Evolutionary conservation across 2,329 filamentous ascomycete genomes (phyloP).

Genomic region (Xylaria digitata): DNA sequence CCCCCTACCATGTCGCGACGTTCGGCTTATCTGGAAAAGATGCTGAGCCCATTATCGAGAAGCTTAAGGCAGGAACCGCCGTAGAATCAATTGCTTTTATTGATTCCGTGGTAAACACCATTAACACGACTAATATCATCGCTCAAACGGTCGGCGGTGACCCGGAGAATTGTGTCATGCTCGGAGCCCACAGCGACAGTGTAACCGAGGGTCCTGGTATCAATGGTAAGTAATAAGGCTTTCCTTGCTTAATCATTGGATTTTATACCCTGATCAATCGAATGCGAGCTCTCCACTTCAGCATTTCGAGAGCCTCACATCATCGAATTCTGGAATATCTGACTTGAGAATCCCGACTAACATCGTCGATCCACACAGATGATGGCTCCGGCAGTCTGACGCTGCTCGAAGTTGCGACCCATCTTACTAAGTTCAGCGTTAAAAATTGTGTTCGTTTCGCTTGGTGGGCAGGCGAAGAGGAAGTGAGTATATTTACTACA

Average conservation of each 20-base stretch:
- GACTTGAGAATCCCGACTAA: conserved; percentile 1
- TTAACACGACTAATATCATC: conserved; percentile 69
- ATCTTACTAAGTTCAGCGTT: conserved; percentile 67
- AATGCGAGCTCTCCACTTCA: no score
- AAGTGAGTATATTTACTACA: conserved; percentile 52
- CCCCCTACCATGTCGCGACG: conserved; percentile 71
- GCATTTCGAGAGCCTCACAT: neutral
- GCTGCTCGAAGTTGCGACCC: conserved; percentile 71
- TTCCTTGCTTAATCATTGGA: neutral
- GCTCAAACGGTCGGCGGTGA: conserved; percentile 70
- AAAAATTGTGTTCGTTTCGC: conserved; percentile 75
- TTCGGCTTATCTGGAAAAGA: conserved; percentile 72
- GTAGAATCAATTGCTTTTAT: conserved; percentile 70
- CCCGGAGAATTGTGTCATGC: conserved; percentile 71
- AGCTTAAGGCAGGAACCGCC: conserved; percentile 62
- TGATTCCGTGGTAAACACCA: conserved; percentile 65
- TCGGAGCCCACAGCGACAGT: conserved; percentile 73
- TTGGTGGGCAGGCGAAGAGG: conserved; percentile 76
- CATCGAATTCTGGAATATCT: neutral
- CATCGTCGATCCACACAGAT: conserved; percentile 50
- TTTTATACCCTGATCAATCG: neutral
- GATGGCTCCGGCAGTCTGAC: conserved; percentile 76
- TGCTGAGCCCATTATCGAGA: conserved; percentile 66
- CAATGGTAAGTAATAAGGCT: conserved; percentile 60
- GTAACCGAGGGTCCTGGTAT: conserved; percentile 75